Evolutionary conservation across 306 rosid genomes (phyloP), one percentile per base, ranked within the genome.

Genomic region (Quillaja saponaria): DNA sequence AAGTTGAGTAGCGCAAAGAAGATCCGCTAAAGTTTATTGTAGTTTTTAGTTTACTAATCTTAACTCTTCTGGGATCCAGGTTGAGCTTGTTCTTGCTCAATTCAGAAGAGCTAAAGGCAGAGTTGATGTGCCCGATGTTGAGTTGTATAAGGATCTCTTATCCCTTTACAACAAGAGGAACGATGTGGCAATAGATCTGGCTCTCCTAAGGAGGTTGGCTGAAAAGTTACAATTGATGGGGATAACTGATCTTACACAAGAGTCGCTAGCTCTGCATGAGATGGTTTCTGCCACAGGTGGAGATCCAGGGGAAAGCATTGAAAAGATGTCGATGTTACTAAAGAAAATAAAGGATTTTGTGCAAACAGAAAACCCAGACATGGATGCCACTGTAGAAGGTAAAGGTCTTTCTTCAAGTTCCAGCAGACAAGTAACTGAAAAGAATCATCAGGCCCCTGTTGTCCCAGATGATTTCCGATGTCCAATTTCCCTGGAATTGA

Each of bases 381-480:
- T 74, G 69, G 83, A 76, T 37, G 76, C 75, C 73, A 72, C 68
- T 60, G 61, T 73, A 34, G 67, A 66, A 49, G 89, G 72, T 67
- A 80, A 76, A 66, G 61, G 52, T 55, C 40, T 66, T 59, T 69
- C 81, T 37, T 75, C 84, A 47, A 79, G 78, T 70, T 75, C 78
- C 77, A 72, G 77, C 35, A 76, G 77, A 33, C 86, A 76, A 45
- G 59, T 69, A 58, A 56, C 77, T 48, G 91, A 86, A 11, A 82
- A 57, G 66, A 80, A 65, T 66, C 80, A 77, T 69, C 82, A 76
- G 70, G 71, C 65, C 16, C 81, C 84, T 53, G 72, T 75, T 54
- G 73, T 89, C 55, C 99, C 99, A 7, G 87, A 84, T 69, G 99
- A 94, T 83, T 94, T 94, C 69, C 87, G 90, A 45, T 94, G 99